Conservation (phyloP, 371 early-diverging fungal species). For the Mortierella sp. region DNA sequence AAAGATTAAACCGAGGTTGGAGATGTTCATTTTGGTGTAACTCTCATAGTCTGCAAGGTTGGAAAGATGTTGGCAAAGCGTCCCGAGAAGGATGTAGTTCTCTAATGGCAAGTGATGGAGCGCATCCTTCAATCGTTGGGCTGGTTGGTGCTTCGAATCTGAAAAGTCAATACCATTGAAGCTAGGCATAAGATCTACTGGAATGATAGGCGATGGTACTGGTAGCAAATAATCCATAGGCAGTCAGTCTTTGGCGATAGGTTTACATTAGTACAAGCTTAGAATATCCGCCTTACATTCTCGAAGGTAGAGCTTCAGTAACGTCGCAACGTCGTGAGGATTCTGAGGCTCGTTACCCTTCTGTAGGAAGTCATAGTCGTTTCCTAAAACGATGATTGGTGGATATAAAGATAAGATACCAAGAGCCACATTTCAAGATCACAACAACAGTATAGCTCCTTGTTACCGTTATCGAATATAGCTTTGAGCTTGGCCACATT, state of each 20-base stretch:
- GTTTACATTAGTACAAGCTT: not conserved
- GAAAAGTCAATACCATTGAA: constrained; percentile 36
- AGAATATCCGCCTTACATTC: constrained; percentile 65
- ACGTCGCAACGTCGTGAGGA: constrained; percentile 84
- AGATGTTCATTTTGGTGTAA: constrained; percentile 82
- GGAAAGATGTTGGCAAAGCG: constrained; percentile 76
- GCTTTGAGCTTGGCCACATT: constrained; percentile 66
- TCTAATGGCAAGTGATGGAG: constrained; percentile 28
- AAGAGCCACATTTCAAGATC: not conserved
- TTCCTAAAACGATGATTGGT: constrained; percentile 47
- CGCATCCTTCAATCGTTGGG: constrained; percentile 19
- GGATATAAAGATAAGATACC: not conserved
- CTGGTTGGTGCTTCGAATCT: constrained; percentile 1
- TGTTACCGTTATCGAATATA: constrained; percentile 65
- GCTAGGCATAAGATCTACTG: constrained; percentile 14
- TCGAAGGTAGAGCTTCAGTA: constrained; percentile 86
- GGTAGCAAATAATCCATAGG: not conserved
- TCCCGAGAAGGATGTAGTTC: constrained; percentile 42
- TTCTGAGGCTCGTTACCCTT: constrained; percentile 65
- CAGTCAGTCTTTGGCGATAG: no score
- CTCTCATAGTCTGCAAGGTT: constrained; percentile 70
- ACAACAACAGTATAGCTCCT: not conserved
- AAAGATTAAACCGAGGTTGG: constrained; percentile 86
- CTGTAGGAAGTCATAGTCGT: constrained; percentile 66
- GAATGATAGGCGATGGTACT: constrained; percentile 45